Percentiles rank a stretch among this genome's conserved stretches.
Conservation (phyloP, 257 asterid species). For the Sherardia arvensis region DNA sequence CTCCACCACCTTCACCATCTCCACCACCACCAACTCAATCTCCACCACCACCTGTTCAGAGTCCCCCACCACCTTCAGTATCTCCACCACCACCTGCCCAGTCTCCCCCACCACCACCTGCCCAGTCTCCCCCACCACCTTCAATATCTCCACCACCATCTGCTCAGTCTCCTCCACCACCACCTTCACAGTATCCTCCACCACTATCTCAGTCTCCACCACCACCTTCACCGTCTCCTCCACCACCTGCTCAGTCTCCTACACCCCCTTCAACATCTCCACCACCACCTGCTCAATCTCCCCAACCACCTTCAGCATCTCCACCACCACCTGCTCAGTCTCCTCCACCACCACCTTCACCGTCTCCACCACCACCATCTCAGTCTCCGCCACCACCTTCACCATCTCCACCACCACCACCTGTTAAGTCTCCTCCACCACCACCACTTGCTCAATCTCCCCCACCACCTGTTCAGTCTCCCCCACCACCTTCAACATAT, state of each 20-base stretch:
- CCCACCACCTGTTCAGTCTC: not conserved
- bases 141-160: not conserved
- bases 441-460: not conserved
- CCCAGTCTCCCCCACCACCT: not conserved
- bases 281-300: not conserved
- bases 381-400: not conserved
- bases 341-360: not conserved
- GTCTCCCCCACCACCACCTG: not conserved
- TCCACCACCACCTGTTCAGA: no score
- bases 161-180: not conserved
- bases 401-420: not conserved
- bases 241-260: not conserved
- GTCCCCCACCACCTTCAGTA: not conserved
- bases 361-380: not conserved
- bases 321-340: not conserved
- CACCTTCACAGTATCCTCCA: not conserved
- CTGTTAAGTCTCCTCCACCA: not conserved
- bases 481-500: not conserved
- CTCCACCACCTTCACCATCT: not conserved
- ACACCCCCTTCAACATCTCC: not conserved
- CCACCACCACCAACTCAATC: not conserved
- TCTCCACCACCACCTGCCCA: not conserved
- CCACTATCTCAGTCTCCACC: not conserved
- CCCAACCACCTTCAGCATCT: not conserved
- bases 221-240: not conserved